A percentile compares a stretch with the other conserved stretches of the same genome.
Evolutionary conservation across 441 rosid genomes (phyloP).

Genomic region (Erysimum cheiri): DNA sequence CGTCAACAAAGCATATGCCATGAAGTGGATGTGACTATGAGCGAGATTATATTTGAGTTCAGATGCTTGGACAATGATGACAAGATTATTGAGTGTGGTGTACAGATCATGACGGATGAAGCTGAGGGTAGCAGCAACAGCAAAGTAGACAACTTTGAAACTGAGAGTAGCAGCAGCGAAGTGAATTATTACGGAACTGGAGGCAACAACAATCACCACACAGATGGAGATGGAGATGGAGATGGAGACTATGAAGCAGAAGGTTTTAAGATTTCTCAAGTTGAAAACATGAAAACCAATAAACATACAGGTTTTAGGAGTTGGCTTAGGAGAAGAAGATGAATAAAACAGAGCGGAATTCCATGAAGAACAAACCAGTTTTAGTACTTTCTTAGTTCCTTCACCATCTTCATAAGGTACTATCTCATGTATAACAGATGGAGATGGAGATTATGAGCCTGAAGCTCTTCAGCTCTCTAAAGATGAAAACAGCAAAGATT

Average conservation of each 20-base stretch:
- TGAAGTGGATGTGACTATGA: not conserved
- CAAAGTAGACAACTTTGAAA: not conserved
- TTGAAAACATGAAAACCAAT: too few species aligned
- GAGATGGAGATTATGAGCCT: not conserved
- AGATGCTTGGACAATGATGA: accelerated
- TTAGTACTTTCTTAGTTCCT: too few species aligned
- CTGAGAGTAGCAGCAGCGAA: not conserved
- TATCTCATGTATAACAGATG: too few species aligned
- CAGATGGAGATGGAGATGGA: not conserved
- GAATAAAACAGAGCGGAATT: not conserved
- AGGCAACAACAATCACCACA: not conserved
- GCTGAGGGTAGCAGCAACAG: not conserved
- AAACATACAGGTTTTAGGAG: not conserved
- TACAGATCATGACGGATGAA: slow-evolving; percentile 2
- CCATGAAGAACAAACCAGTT: too few species aligned
- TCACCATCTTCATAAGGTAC: too few species aligned
- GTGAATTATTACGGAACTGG: too few species aligned
- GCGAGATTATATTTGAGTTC: slow-evolving; percentile 7
- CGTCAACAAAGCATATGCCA: not conserved
- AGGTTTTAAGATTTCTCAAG: too few species aligned
- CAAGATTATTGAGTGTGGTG: slow-evolving; percentile 25
- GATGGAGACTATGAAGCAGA: not conserved
- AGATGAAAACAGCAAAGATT: slow-evolving; percentile 4
- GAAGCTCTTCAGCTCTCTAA: not conserved
- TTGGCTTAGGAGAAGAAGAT: slow-evolving; percentile 9